Base-by-base conservation (phyloP, 2,329 filamentous ascomycete genomes). In the Venturia aucupariae region DNA sequence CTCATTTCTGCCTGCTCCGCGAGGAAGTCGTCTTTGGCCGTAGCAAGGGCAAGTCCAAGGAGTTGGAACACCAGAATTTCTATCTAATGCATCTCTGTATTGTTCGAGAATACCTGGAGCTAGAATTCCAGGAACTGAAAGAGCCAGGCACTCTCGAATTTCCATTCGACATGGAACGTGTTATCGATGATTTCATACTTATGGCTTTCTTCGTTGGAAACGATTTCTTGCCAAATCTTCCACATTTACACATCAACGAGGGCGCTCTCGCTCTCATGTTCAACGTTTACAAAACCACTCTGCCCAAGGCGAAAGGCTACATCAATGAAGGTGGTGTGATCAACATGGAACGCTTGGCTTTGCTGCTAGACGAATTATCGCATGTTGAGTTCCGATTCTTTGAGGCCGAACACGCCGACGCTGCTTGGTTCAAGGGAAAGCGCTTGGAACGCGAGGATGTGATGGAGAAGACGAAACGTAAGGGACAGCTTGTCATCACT, bases 191-290 rank as follows among this genome's bases (percentile, higher is more conserved):
- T 80, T 99, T 99, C 76, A 97, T 99, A 74, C 84, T 99, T 67
- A 97, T 99, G 92, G 93, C 92, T 60, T 99, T 99, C 80, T 99
- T 99, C 76, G 91, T 99, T 71, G 94, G 94, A 74, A 99, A 99
- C 77, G 94, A 99, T 83, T 99, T 99, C 79, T 83, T 99, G 75
- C 94, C 94, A 3, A 97, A 99, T 77, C 82, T 99, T 65, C 95
- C 95, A 5, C 90, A 95, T 72, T 79, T 99, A 68, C 94, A 99
- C 77, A 99, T 99, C 77, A 99, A 99, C 76, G 95, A 99, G 77
- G 95, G 94, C 68, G 94, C 95, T 27, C 80, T 99, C 75, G 90
- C 93, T 30, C 88, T 94, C 73, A 99, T 99, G 94, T 99, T 99
- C 76, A 89, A 89, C 72, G 86, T 96, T 66, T 99, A 99, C 82